Evolutionary conservation across 2,329 filamentous ascomycete species (phyloP).

Genomic region (Periconia sp.): DNA sequence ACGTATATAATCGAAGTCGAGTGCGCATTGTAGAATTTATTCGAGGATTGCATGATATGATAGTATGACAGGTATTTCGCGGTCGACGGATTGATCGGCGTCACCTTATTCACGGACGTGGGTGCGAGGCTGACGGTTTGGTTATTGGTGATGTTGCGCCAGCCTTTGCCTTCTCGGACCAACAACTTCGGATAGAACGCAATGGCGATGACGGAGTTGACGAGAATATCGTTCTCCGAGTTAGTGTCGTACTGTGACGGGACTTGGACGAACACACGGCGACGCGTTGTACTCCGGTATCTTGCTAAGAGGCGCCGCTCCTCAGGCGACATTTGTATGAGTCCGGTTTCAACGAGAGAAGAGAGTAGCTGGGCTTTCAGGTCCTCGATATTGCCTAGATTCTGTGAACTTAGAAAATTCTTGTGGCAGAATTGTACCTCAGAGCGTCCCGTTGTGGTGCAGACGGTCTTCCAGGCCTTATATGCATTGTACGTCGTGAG

Average conservation of each 20-base stretch:
- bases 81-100: slow-evolving; percentile 41
- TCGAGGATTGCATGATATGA: slow-evolving; percentile 92
- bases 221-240: slow-evolving; percentile 79
- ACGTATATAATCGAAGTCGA: slow-evolving; percentile 72
- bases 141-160: slow-evolving; percentile 92
- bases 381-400: slow-evolving; percentile 90
- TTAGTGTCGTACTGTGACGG: slow-evolving; percentile 76
- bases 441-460: slow-evolving; percentile 70
- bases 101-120: slow-evolving; percentile 82
- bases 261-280: slow-evolving; percentile 82
- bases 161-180: slow-evolving; percentile 80
- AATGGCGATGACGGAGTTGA: slow-evolving; percentile 85
- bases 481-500: slow-evolving; percentile 96
- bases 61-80: slow-evolving; percentile 92
- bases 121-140: slow-evolving; percentile 87
- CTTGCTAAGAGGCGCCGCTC: slow-evolving; percentile 74
- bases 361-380: slow-evolving; percentile 90
- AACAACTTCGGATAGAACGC: slow-evolving; percentile 96
- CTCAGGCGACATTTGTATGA: slow-evolving; percentile 74
- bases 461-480: slow-evolving; percentile 82
- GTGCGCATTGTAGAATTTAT: slow-evolving; percentile 85
- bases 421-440: slow-evolving; percentile 93
- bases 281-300: slow-evolving; percentile 66
- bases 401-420: slow-evolving; percentile 90
- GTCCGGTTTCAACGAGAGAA: slow-evolving; percentile 83